Conservation (phyloP, 2,329 filamentous ascomycete species). For the Clarireedia monteithiana region DNA sequence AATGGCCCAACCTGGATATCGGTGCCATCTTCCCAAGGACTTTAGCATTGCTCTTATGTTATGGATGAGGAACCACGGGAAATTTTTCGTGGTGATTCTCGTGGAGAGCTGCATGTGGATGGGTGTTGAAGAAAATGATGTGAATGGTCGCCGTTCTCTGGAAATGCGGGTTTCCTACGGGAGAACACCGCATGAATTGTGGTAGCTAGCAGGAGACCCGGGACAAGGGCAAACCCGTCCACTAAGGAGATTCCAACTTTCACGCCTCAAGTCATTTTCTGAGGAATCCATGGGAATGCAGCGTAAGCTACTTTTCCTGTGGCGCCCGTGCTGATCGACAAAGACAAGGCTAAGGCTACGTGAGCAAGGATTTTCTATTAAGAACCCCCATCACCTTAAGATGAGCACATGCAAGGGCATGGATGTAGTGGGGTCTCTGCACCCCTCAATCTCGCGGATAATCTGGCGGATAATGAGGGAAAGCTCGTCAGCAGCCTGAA, state of each 20-base stretch:
- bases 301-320: conserved; percentile 6
- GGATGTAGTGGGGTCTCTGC: conserved; percentile 5
- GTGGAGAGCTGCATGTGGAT: conserved; percentile 9
- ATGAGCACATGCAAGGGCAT: conserved; percentile 11
- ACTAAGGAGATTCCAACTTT: background rate
- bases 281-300: background rate
- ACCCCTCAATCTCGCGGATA: conserved; percentile 13
- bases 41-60: background rate
- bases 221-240: background rate
- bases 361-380: conserved; percentile 3
- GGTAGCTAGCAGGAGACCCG: background rate
- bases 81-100: conserved; percentile 8
- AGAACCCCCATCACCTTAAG: conserved; percentile 9
- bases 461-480: conserved; percentile 9
- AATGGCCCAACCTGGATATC: background rate
- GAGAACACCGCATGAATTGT: conserved; percentile 6
- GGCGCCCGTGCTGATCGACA: conserved; percentile 10
- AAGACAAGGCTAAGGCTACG: background rate
- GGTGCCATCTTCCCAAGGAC: background rate
- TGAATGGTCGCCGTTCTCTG: conserved; percentile 10
- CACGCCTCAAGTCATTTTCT: background rate
- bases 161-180: conserved; percentile 7
- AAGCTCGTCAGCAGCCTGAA: conserved; percentile 8
- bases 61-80: conserved; percentile 8
- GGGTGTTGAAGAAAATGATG: conserved; percentile 7